Evolutionary conservation across 345 rosid genomes (phyloP).

Genomic region (Alliaria petiolata): DNA sequence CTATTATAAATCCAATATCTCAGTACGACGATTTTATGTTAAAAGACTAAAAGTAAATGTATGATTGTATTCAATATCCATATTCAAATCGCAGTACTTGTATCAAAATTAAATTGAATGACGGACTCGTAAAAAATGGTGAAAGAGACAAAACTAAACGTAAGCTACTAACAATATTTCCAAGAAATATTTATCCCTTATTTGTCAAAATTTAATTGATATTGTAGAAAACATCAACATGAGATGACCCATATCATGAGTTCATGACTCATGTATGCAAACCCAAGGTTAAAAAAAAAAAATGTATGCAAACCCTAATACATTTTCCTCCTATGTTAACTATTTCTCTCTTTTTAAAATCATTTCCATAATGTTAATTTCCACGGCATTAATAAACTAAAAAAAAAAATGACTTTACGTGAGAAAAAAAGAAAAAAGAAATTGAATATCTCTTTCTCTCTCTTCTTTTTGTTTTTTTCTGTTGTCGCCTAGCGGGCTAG

Average conservation of each 20-base stretch:
- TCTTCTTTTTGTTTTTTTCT: too few species aligned
- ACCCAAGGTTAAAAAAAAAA: too few species aligned
- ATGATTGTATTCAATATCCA: not conserved
- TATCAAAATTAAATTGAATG: not conserved
- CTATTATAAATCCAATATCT: not conserved
- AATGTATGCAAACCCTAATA: not conserved
- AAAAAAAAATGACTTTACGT: too few species aligned
- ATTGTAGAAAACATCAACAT: constrained; percentile 9
- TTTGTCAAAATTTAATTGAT: constrained; percentile 14
- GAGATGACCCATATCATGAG: not conserved
- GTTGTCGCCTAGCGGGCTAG: too few species aligned
- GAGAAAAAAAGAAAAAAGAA: too few species aligned
- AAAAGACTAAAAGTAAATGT: constrained; percentile 1
- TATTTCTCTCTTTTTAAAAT: not conserved
- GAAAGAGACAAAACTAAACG: constrained; percentile 8
- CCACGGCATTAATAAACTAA: not conserved
- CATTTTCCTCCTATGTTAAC: not conserved
- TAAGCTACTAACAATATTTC: not conserved
- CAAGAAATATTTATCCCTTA: not conserved
- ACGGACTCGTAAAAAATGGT: not conserved
- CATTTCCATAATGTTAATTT: not conserved
- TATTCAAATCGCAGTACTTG: not conserved
- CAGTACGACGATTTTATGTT: not conserved
- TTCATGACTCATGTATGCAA: not conserved
- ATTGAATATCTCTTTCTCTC: too few species aligned